Conservation (phyloP, 2,329 filamentous ascomycete genomes). For the Fonsecaea multimorphosa region DNA sequence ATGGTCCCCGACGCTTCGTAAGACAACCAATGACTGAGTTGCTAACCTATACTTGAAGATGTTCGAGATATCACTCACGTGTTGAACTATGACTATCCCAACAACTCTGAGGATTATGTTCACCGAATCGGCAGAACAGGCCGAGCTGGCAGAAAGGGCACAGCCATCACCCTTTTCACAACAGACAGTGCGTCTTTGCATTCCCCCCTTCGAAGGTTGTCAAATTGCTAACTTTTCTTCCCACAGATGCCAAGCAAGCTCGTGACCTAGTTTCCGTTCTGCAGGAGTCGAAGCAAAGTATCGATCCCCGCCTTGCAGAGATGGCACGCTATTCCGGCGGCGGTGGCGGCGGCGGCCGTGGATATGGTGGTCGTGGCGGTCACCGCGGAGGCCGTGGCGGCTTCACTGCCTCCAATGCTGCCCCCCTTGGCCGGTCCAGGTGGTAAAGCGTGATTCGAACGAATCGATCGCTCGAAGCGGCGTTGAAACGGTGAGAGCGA, state of each 20-base stretch:
- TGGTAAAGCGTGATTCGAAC: conserved; percentile 54
- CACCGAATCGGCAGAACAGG: conserved; percentile 72
- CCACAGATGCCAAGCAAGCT: conserved; percentile 86
- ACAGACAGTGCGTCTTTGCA: conserved; percentile 83
- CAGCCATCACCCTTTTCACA: conserved; percentile 97
- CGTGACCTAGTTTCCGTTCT: conserved; percentile 94
- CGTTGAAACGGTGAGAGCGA: neutral
- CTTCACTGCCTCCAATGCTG: conserved; percentile 64
- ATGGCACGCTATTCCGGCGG: conserved; percentile 93
- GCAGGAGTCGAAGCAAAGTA: conserved; percentile 95
- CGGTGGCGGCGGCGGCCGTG: conserved; percentile 75
- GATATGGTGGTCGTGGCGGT: conserved; percentile 71
- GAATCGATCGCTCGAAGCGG: conserved; percentile 1
- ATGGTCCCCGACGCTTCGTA: conserved; percentile 56
- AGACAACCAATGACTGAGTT: conserved; percentile 57
- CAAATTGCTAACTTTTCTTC: conserved; percentile 27
- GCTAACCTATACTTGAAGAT: conserved; percentile 92
- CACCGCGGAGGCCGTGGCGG: conserved; percentile 62
- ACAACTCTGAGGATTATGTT: conserved; percentile 78
- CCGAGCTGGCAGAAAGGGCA: conserved; percentile 84
- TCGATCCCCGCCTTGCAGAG: conserved; percentile 92
- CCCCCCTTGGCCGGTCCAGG: conserved; percentile 62
- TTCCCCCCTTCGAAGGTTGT: conserved; percentile 6
- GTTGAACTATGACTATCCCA: conserved; percentile 99
- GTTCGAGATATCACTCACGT: conserved; percentile 99